Base-by-base conservation (phyloP, 768 basidiomycete species). In the Ramaria sp. region DNA sequence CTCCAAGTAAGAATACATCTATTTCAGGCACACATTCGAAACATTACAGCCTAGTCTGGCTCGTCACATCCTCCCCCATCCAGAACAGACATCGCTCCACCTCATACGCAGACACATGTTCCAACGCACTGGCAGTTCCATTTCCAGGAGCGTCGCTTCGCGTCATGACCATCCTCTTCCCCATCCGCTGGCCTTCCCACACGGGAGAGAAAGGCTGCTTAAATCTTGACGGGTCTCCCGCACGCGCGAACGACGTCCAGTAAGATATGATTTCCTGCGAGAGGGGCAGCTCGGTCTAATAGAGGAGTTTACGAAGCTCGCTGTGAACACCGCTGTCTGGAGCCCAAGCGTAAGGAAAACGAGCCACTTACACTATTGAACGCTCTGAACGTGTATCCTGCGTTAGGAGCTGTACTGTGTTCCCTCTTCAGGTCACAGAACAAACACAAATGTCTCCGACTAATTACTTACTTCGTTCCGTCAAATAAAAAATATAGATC, bases 401-500 rank as follows among this genome's bases (percentile, higher is more conserved):
- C 70, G 42, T 71, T 71, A 12, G 27, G 34, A 22, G 59, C 55
- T 16, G 50, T 24, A 25, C 59, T 60, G 15, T 5, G 13, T 25
- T 13, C 30, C 27, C 25, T 12, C 18, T n/a, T 44, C 39, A 25
- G 18, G 25, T 4, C 9, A 52, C 18, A 10, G 7, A 18, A 5
- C 9, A 39, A 20, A n/a, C 22, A 36, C 28, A 15, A 15, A 1
- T 24, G 30, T 44, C 3, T 12, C 13, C 12, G 42, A 41, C 42
- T 32, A n/a, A n/a, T n/a, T 36, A 25, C 43, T 25, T 42, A 52
- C 51, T 39, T 52, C 12, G 38, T 57, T 68, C 73, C 73, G 53
- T 71, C 66, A 47, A 75, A 74, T 9, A 74, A 57, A 52, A 65
- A 74, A 50, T 71, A 74, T 5, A 75, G 55, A 60, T 75, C 73